Conservation (phyloP, 2,329 filamentous ascomycete genomes). For the Aspergillus alliaceus region DNA sequence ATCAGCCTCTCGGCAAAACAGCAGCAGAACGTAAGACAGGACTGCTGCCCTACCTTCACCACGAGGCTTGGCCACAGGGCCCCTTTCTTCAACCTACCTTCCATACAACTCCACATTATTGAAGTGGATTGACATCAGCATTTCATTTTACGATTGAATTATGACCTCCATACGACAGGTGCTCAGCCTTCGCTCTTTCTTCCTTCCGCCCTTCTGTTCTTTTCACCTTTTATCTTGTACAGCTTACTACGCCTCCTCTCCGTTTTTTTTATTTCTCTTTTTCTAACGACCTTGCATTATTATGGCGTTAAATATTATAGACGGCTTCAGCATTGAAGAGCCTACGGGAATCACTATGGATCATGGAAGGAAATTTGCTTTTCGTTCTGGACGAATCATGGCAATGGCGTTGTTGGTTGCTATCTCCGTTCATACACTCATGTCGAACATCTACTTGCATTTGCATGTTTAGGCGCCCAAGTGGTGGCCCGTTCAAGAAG, state of each 20-base stretch:
- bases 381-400: conserved; percentile 10
- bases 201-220: neutral
- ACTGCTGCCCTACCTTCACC: conserved; percentile 60
- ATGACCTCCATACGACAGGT: conserved; percentile 28
- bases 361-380: conserved; percentile 9
- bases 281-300: conserved; percentile 21
- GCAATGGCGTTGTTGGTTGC: conserved; percentile 13
- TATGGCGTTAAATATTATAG: conserved; percentile 21
- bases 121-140: conserved; percentile 17
- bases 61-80: conserved; percentile 44
- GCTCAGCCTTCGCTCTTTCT: conserved; percentile 4
- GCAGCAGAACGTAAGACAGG: conserved; percentile 66
- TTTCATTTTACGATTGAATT: conserved; percentile 25
- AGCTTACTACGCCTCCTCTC: too few species aligned
- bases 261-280: conserved; percentile 1
- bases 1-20: conserved; percentile 72
- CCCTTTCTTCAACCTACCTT: conserved; percentile 31
- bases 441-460: conserved; percentile 18
- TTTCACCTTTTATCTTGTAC: conserved; percentile 18
- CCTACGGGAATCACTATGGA: neutral
- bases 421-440: conserved; percentile 2
- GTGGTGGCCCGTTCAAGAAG: neutral
- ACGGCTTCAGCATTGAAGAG: conserved; percentile 3
- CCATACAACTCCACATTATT: conserved; percentile 30
- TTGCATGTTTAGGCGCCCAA: conserved; percentile 21